Evolutionary conservation across 495 filamentous ascomycete genomes (phyloP).

Genomic region (Tuber aestivum): DNA sequence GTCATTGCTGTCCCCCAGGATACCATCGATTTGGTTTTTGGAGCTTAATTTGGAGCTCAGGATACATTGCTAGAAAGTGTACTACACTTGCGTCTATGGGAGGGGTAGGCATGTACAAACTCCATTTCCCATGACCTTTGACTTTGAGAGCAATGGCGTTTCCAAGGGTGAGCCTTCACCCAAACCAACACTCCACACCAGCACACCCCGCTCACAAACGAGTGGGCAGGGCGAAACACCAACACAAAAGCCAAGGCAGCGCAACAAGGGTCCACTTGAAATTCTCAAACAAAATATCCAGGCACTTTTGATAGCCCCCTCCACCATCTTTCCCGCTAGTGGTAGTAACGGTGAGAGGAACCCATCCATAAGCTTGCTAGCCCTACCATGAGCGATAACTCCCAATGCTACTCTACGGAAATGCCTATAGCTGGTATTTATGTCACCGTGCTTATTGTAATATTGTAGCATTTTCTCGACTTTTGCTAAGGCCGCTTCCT

Average conservation of each 20-base stretch:
- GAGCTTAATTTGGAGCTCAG: not conserved
- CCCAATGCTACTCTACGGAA: not conserved
- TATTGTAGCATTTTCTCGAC: not conserved
- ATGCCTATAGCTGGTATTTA: not conserved
- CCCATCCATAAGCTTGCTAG: not conserved
- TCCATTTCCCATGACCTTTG: not conserved
- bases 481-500: not conserved
- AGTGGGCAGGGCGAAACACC: not conserved
- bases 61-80: not conserved
- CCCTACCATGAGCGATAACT: not conserved
- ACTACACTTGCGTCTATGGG: not conserved
- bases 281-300: not conserved
- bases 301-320: not conserved
- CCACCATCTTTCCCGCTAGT: not conserved
- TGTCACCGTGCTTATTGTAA: not conserved
- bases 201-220: not conserved
- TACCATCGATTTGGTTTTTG: not conserved
- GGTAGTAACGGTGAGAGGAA: not conserved
- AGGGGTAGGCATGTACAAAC: not conserved
- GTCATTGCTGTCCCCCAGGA: not conserved
- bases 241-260: not conserved
- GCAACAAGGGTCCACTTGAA: not conserved
- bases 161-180: not conserved
- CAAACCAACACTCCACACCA: not conserved
- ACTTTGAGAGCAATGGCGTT: not conserved